A percentile compares a stretch with the other conserved stretches of the same genome.
These are phyloP conservation scores for Mycena kentingensis DNA, from an alignment of 768 basidiomycete genomes.

Conservation along the genomic window DNA sequence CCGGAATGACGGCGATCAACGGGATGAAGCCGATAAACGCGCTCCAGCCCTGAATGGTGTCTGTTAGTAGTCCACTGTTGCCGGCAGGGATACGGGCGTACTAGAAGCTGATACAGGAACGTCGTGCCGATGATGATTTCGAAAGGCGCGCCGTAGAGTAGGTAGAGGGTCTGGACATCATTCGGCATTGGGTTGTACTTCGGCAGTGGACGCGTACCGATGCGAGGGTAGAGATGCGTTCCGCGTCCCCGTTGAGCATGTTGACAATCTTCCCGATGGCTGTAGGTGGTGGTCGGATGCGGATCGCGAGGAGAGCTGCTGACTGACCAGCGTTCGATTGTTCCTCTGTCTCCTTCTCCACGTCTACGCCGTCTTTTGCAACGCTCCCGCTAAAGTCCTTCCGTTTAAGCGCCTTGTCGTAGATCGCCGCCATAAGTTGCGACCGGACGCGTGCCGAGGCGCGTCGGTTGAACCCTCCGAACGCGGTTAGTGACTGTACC, in stretches of 20 bases:
- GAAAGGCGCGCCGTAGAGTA: constrained; percentile 1
- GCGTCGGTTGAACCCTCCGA: constrained; percentile 76
- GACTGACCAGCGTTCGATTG: constrained; percentile 1
- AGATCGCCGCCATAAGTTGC: constrained; percentile 83
- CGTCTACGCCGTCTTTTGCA: too few species aligned
- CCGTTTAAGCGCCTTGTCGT: constrained; percentile 84
- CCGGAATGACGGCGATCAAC: constrained; percentile 9
- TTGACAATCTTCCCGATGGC: constrained; percentile 89
- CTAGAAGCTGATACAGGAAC: constrained; percentile 1
- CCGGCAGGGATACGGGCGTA: neutral
- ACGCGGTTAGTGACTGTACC: too few species aligned
- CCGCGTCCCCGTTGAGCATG: constrained; percentile 80
- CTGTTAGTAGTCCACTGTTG: neutral
- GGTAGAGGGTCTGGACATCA: neutral
- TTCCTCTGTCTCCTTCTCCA: constrained; percentile 43
- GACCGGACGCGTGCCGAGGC: constrained; percentile 68
- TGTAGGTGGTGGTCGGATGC: too few species aligned
- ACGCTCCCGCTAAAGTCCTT: constrained; percentile 82
- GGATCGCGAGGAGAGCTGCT: too few species aligned
- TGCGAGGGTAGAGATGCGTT: constrained; percentile 38
- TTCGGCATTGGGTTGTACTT: neutral
- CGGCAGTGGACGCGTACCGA: neutral
- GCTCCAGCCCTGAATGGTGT: constrained; percentile 21
- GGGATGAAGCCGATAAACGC: constrained; percentile 14
- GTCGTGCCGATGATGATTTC: neutral